Base-by-base conservation (phyloP, 2,329 filamentous ascomycete species). In the Cladosporium sp. region DNA sequence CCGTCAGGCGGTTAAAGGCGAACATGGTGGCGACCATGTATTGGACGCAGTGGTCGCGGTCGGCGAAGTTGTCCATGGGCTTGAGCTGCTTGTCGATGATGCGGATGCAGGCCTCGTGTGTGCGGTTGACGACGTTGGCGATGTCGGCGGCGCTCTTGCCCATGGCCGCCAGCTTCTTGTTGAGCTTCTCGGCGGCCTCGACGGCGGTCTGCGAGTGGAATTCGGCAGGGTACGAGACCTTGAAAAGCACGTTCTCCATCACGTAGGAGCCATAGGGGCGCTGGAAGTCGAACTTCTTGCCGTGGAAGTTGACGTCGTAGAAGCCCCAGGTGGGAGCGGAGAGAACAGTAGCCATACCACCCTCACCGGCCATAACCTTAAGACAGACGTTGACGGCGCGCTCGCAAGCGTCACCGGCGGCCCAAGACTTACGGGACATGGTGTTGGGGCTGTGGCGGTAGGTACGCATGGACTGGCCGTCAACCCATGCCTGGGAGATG, bases 21-120 rank as follows among this genome's bases (percentile, higher is more conserved):
- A 99, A 88, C 92, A 97, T 97, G 70, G 91, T 92, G 64, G 92
- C 82, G 73, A 91, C 90, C 94, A 99, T 99, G 85, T 99, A 99
- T 81, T 97, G 94, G 67, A 99, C 93, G 80, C 94, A 99, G 84
- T 99, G 94, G 78, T 99, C 94, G 72, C 94, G 92, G 80, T 99
- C 94, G 72, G 94, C 94, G 73, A 97, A 99, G 86, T 99, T 99
- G 82, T 97, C 92, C 90, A 99, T 96, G 69, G 92, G 88, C 85
- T 97, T 97, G 84, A 96, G 95, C 80, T 99, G 94, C 84, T 99
- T 99, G 85, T 99, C 94, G 71, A 99, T 99, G 79, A 99, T 99
- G 71, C 94, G 92, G 73, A 99, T 86, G 81, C 94, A 97, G 60
- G 94, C 94, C 79, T 99, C 94, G 80, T 99, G 94, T 8, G 94